Evolutionary conservation across 768 basidiomycete genomes (phyloP).

Genomic region (Calvatia gigantea): DNA sequence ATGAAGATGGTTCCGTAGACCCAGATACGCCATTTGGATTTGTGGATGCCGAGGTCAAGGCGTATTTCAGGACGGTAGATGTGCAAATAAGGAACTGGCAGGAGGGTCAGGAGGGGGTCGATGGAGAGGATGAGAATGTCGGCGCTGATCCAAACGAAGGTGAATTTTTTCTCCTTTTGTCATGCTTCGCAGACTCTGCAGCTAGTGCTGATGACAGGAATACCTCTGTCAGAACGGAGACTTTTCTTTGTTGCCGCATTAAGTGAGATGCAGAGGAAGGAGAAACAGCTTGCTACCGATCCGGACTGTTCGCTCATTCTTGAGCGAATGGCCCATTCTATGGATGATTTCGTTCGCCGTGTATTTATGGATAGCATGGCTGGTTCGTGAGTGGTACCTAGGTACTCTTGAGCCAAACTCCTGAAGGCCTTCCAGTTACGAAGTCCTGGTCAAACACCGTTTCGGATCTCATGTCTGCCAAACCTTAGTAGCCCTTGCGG

Average conservation of each 20-base stretch:
- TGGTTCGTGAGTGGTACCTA: slow-evolving; percentile 69
- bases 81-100: slow-evolving; percentile 88
- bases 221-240: slow-evolving; percentile 53
- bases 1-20: slow-evolving; percentile 34
- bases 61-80: slow-evolving; percentile 89
- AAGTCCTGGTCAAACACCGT: slow-evolving; percentile 65
- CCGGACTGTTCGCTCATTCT: slow-evolving; percentile 89
- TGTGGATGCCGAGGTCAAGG: slow-evolving; percentile 86
- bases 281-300: slow-evolving; percentile 88
- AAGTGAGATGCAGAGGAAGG: slow-evolving; percentile 81
- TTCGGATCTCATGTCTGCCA: slow-evolving; percentile 97
- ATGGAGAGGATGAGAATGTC: slow-evolving; percentile 31
- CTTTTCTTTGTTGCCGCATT: slow-evolving; percentile 82
- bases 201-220: neutral
- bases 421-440: slow-evolving; percentile 42
- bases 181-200: neutral
- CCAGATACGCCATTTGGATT: slow-evolving; percentile 85
- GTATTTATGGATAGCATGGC: slow-evolving; percentile 85
- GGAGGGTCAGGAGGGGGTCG: slow-evolving; percentile 38
- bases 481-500: slow-evolving; percentile 71
- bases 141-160: slow-evolving; percentile 72
- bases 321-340: slow-evolving; percentile 86
- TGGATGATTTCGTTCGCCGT: slow-evolving; percentile 94
- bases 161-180: slow-evolving; percentile 24
- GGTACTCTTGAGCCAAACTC: neutral